phyloP scores from a whole-genome alignment of 148 eudicot species.

The Rhododendron vialii region DNA sequence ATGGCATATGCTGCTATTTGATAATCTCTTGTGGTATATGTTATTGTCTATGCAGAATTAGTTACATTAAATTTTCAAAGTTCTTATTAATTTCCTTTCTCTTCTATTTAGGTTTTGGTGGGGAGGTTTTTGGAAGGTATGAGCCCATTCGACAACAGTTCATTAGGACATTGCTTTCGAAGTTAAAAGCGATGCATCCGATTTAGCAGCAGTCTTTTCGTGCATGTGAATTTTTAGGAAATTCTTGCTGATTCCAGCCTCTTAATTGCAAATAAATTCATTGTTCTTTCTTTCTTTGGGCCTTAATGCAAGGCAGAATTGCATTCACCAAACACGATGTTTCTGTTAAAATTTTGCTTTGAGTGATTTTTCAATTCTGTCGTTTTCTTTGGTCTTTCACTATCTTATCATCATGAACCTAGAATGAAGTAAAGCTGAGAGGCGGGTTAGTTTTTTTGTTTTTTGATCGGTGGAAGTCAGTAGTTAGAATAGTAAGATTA shows the following conservation, averaged over 20 bases:
- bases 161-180: background rate
- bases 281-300: background rate
- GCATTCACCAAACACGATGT: background rate
- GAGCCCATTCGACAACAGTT: background rate
- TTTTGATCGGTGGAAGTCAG: no score
- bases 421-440: background rate
- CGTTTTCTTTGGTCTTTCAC: background rate
- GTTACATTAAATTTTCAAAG: background rate
- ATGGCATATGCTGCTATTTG: background rate
- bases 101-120: conserved; percentile 78
- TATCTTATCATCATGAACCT: background rate
- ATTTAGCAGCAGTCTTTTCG: background rate
- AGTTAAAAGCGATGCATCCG: background rate
- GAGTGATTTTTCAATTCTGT: background rate
- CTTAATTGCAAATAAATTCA: background rate
- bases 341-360: background rate
- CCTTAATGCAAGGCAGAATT: background rate
- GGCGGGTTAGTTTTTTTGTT: background rate
- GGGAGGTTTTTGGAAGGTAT: conserved; percentile 98
- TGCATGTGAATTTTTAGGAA: background rate
- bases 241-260: background rate
- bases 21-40: background rate
- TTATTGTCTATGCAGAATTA: conserved; percentile 2
- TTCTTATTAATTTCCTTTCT: conserved; percentile 8
- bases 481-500: no score